Conservation (phyloP, 495 filamentous ascomycete species). For the Copromyces sp. region DNA sequence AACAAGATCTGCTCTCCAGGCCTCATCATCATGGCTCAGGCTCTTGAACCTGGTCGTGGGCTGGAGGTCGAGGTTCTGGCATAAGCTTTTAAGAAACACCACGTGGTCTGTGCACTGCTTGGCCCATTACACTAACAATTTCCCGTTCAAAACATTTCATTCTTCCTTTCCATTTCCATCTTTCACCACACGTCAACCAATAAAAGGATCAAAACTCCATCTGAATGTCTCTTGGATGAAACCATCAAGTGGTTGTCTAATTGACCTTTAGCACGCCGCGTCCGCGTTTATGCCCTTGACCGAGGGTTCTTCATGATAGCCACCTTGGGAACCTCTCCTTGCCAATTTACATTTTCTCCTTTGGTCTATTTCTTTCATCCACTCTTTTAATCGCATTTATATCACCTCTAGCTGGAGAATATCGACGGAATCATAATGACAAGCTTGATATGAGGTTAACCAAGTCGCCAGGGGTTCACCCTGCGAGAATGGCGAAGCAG, state of each 20-base stretch:
- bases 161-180: not conserved
- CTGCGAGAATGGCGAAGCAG: too few relatives aligned
- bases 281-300: not conserved
- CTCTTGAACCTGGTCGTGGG: too few relatives aligned
- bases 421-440: too few relatives aligned
- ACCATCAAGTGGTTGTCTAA: not conserved
- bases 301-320: too few relatives aligned
- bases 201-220: not conserved
- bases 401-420: too few relatives aligned
- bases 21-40: not conserved
- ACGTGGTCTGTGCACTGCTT: not conserved
- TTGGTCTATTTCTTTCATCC: too few relatives aligned
- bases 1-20: not conserved
- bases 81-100: not conserved
- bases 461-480: too few relatives aligned
- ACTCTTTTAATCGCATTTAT: too few relatives aligned
- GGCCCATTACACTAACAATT: not conserved
- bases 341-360: too few relatives aligned
- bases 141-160: not conserved
- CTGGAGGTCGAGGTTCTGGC: not conserved
- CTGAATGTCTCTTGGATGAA: not conserved
- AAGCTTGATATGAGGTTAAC: too few relatives aligned
- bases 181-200: not conserved
- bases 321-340: too few relatives aligned
- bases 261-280: not conserved